These are phyloP conservation scores for Lantana camara DNA, from an alignment of 257 asterid species.

Conservation along the genomic window DNA sequence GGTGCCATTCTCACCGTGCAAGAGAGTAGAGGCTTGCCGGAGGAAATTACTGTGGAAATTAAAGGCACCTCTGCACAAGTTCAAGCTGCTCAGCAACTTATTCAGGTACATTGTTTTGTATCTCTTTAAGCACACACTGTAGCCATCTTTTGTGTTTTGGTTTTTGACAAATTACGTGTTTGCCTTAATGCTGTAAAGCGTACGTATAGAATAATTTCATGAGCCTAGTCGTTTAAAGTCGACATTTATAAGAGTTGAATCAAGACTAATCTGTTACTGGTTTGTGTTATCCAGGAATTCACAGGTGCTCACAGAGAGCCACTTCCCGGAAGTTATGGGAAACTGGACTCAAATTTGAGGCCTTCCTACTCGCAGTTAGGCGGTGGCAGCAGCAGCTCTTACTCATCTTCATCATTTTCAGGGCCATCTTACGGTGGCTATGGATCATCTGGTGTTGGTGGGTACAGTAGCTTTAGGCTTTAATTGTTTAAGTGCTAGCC, in stretches of 20 bases:
- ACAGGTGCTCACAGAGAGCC: slow-evolving; percentile 60
- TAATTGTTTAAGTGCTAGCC: slow-evolving; percentile 24
- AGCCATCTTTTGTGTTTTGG: not conserved
- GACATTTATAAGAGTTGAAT: not conserved
- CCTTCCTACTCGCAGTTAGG: slow-evolving; percentile 59
- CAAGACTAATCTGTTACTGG: not conserved
- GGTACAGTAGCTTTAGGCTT: slow-evolving; percentile 61
- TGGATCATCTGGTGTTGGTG: slow-evolving; percentile 72
- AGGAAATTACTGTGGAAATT: slow-evolving; percentile 83
- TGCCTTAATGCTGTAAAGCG: not conserved
- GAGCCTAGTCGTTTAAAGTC: not conserved
- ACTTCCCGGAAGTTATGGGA: slow-evolving; percentile 38
- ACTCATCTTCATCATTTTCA: slow-evolving; percentile 48
- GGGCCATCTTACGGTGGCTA: slow-evolving; percentile 59
- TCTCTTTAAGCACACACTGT: not conserved
- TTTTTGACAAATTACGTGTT: not conserved
- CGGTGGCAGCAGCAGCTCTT: slow-evolving; percentile 43
- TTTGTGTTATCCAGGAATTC: slow-evolving; percentile 56
- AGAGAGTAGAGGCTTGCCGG: slow-evolving; percentile 71
- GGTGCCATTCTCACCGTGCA: slow-evolving; percentile 79
- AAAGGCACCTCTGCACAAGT: slow-evolving; percentile 87
- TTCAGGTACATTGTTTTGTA: slow-evolving; percentile 50
- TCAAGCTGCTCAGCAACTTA: slow-evolving; percentile 79
- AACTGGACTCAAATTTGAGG: slow-evolving; percentile 54
- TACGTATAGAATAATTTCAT: not conserved